phyloP scores from a whole-genome alignment of 2,329 filamentous ascomycete species.

The Diaporthe nobilis region DNA sequence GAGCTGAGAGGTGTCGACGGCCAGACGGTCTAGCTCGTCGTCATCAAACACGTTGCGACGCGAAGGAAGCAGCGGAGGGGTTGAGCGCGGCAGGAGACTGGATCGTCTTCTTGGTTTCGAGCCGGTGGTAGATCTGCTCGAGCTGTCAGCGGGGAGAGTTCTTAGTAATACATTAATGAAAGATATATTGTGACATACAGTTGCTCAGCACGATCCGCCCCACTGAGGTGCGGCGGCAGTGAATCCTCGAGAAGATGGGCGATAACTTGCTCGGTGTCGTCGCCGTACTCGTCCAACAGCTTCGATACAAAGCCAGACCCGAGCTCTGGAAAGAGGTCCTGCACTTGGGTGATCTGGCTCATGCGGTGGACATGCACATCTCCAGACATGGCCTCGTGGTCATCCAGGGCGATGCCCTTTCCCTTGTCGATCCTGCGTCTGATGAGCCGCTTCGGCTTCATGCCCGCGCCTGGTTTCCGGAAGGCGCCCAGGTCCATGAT shows the following conservation, averaged over 20 bases:
- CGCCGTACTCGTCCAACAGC: constrained; percentile 83
- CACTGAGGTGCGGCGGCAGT: constrained; percentile 77
- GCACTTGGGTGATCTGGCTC: constrained; percentile 89
- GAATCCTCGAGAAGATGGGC: constrained; percentile 85
- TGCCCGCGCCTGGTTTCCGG: constrained; percentile 66
- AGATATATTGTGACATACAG: constrained; percentile 60
- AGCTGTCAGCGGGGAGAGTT: constrained; percentile 45
- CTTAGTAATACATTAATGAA: constrained; percentile 24
- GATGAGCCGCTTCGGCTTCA: constrained; percentile 65
- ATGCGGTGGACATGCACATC: constrained; percentile 83
- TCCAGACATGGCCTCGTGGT: constrained; percentile 55
- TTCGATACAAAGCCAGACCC: constrained; percentile 86
- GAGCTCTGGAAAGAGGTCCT: constrained; percentile 91
- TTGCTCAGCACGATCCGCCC: constrained; percentile 74
- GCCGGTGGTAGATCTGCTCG: constrained; percentile 43
- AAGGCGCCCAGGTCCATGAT: constrained; percentile 73
- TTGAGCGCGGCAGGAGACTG: constrained; percentile 70
- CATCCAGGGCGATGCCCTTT: constrained; percentile 63
- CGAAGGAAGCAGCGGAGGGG: constrained; percentile 68
- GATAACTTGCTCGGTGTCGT: constrained; percentile 84
- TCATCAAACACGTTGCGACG: constrained; percentile 84
- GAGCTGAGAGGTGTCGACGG: constrained; percentile 75
- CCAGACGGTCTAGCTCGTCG: constrained; percentile 82
- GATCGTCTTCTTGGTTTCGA: constrained; percentile 45
- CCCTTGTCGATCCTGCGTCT: constrained; percentile 76